Conservation (phyloP, 352 stramenopile genomes). For the Globisporangium nunn region DNA sequence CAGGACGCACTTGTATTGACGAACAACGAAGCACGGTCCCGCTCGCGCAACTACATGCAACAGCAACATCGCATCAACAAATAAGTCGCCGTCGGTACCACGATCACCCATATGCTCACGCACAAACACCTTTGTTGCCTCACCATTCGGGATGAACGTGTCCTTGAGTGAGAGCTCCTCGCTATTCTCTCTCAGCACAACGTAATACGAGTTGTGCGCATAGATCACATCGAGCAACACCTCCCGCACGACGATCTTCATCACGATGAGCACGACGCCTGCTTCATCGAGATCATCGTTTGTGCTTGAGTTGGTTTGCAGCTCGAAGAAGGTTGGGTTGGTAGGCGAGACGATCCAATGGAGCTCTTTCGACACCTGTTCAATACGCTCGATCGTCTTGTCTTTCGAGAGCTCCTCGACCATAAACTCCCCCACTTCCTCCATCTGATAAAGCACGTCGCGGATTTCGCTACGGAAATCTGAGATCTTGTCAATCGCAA, state of each 20-base stretch:
- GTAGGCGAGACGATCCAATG: conserved; percentile 40
- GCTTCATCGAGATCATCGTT: conserved; percentile 29
- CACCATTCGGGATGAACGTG: conserved; percentile 53
- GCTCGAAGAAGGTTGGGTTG: conserved; percentile 58
- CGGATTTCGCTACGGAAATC: conserved; percentile 39
- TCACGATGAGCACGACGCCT: conserved; percentile 46
- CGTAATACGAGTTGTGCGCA: conserved; percentile 54
- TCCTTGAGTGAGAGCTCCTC: conserved; percentile 55
- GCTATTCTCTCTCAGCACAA: conserved; percentile 40
- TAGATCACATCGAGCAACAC: conserved; percentile 62
- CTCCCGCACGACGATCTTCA: conserved; percentile 60
- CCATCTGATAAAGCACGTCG: conserved; percentile 58
- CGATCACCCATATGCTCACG: background rate
- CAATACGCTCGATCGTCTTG: conserved; percentile 39
- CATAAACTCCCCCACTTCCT: conserved; percentile 60
- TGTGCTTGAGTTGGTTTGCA: conserved; percentile 42
- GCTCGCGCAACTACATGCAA: conserved; percentile 27
- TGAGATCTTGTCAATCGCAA: conserved; percentile 27
- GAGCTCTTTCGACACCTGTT: conserved; percentile 31
- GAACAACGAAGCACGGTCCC: conserved; percentile 48
- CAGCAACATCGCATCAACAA: background rate
- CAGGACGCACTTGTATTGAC: conserved; percentile 32
- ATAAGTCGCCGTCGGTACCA: background rate
- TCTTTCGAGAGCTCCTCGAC: conserved; percentile 62
- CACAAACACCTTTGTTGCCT: background rate